Percentiles rank a stretch among this genome's conserved stretches.
Evolutionary conservation across 805 yeast species (phyloP).

Genomic region (Kregervanrija delftensis): DNA sequence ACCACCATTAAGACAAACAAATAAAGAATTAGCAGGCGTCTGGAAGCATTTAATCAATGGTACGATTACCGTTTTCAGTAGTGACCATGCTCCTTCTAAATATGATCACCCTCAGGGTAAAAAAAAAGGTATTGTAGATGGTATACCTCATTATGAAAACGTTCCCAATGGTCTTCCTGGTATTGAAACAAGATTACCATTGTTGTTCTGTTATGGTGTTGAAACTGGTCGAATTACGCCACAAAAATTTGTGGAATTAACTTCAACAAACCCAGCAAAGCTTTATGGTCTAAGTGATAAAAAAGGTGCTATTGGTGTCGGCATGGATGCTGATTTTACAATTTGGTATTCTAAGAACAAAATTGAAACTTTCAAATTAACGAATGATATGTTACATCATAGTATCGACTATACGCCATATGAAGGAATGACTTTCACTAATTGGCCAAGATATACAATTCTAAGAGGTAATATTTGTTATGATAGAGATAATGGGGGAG

Average conservation of each 20-base stretch:
- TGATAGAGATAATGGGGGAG: constrained; percentile 21
- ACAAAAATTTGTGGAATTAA: constrained; percentile 37
- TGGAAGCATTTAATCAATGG: constrained; percentile 40
- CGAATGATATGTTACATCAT: constrained; percentile 28
- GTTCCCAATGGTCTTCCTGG: constrained; percentile 45
- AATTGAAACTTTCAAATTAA: constrained; percentile 18
- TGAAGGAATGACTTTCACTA: constrained; percentile 31
- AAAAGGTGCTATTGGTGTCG: constrained; percentile 37
- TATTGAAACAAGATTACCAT: constrained; percentile 37
- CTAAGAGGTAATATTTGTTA: constrained; percentile 31
- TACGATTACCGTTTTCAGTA: constrained; percentile 36
- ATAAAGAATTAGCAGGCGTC: constrained; percentile 33
- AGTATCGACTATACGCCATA: constrained; percentile 32
- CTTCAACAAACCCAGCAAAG: constrained; percentile 39
- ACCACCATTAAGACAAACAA: constrained; percentile 37
- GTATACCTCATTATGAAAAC: constrained; percentile 32
- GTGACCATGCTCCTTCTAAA: constrained; percentile 40
- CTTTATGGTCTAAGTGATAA: constrained; percentile 34
- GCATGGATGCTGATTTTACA: constrained; percentile 41
- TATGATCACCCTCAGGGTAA: constrained; percentile 36
- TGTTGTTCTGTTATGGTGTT: constrained; percentile 36
- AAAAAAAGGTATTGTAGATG: constrained; percentile 32
- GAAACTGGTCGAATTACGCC: constrained; percentile 31
- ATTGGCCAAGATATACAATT: constrained; percentile 38
- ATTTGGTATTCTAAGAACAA: constrained; percentile 37